A percentile compares a stretch with the other conserved stretches of the same genome.
These are phyloP conservation scores for Penicillium nordicum DNA, from an alignment of 2,329 filamentous ascomycete genomes.

Conservation along the genomic window DNA sequence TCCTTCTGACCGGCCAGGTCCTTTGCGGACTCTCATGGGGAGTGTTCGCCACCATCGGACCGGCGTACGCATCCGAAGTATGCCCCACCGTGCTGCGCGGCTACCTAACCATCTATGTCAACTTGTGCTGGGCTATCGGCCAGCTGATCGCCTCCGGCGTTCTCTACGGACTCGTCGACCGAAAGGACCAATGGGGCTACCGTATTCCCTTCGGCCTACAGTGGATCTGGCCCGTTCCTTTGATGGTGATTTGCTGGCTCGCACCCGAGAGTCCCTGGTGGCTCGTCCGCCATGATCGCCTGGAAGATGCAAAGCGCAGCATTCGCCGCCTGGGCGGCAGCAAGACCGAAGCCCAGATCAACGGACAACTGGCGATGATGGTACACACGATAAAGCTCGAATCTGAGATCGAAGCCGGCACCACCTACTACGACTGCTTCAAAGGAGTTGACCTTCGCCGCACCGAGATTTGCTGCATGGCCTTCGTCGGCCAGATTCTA, in stretches of 20 bases:
- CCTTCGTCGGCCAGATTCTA: slow-evolving; percentile 38
- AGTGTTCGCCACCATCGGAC: slow-evolving; percentile 30
- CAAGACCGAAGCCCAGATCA: slow-evolving; percentile 26
- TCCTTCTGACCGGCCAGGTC: slow-evolving; percentile 47
- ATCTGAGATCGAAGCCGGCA: slow-evolving; percentile 27
- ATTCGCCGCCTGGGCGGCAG: slow-evolving; percentile 18
- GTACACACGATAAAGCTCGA: slow-evolving; percentile 38
- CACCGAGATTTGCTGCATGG: slow-evolving; percentile 42
- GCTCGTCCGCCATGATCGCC: slow-evolving; percentile 21
- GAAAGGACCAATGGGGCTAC: slow-evolving; percentile 36
- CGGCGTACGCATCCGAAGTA: slow-evolving; percentile 29
- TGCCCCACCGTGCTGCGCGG: slow-evolving; percentile 27
- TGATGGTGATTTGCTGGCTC: slow-evolving; percentile 22
- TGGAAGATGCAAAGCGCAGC: slow-evolving; percentile 22
- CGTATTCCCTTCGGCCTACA: slow-evolving; percentile 36
- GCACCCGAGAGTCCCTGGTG: slow-evolving; percentile 31
- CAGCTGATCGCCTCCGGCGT: slow-evolving; percentile 28
- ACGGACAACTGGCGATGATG: slow-evolving; percentile 34
- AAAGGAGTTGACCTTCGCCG: slow-evolving; percentile 35
- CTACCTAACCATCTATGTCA: slow-evolving; percentile 38
- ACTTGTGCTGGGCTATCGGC: slow-evolving; percentile 40
- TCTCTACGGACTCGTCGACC: slow-evolving; percentile 32
- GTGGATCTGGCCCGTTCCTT: slow-evolving; percentile 27
- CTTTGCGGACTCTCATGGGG: slow-evolving; percentile 46
- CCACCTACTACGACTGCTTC: slow-evolving; percentile 33